Evolutionary conservation across 345 rosid species (phyloP).

Genomic region (Carallia brachiata): DNA sequence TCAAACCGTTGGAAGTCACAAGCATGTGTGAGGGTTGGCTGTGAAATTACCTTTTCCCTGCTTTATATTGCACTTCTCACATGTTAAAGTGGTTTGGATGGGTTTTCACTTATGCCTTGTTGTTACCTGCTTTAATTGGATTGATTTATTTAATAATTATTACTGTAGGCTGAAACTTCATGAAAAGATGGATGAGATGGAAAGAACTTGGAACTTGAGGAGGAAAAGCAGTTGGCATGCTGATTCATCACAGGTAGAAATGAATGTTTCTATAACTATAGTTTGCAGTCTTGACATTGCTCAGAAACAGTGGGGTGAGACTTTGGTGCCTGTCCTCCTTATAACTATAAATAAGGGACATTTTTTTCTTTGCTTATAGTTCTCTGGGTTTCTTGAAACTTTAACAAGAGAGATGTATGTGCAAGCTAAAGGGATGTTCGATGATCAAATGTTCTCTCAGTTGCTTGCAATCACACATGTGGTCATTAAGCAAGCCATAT

Average conservation of each 20-base stretch:
- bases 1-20: slow-evolving; percentile 85
- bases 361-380: slow-evolving; percentile 9
- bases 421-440: slow-evolving; percentile 84
- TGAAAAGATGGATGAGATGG: slow-evolving; percentile 99
- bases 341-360: too few relatives aligned
- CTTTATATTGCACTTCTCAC: slow-evolving; percentile 78
- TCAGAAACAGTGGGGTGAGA: slow-evolving; percentile 99
- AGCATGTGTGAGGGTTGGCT: slow-evolving; percentile 98
- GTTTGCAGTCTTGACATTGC: slow-evolving; percentile 85
- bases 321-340: slow-evolving; percentile 89
- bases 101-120: slow-evolving; percentile 8
- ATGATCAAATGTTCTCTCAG: slow-evolving; percentile 67
- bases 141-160: slow-evolving; percentile 5
- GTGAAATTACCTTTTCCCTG: slow-evolving; percentile 92
- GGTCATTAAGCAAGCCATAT: slow-evolving; percentile 57
- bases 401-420: slow-evolving; percentile 79
- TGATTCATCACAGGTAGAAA: slow-evolving; percentile 92
- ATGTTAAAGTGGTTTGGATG: slow-evolving; percentile 50
- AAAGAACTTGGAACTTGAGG: slow-evolving; percentile 91
- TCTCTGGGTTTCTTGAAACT: slow-evolving; percentile 19
- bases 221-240: slow-evolving; percentile 97
- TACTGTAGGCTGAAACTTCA: slow-evolving; percentile 85
- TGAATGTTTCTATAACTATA: slow-evolving; percentile 10
- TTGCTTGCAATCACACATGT: slow-evolving; percentile 65
- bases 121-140: slow-evolving; percentile 8